A percentile compares a stretch with the other conserved stretches of the same genome.
Evolutionary conservation across 225 moss, liverwort and hornwort species (phyloP).

Genomic region (Pseudoscleropodium purum): DNA sequence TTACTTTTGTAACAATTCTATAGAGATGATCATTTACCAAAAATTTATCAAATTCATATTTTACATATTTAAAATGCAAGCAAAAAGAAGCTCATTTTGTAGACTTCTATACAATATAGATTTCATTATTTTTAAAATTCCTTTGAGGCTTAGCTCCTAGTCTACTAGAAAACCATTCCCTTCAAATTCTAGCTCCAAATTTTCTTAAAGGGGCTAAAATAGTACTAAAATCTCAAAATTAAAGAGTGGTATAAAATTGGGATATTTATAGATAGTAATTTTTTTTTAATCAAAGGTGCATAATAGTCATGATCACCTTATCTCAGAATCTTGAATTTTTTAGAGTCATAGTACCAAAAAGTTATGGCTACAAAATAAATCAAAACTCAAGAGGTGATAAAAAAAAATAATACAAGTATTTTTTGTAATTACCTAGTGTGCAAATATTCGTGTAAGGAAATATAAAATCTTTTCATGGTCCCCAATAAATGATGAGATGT

Average conservation of each 20-base stretch:
- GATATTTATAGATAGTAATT: neutral
- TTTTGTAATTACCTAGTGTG: neutral
- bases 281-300: neutral
- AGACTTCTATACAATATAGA: neutral
- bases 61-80: neutral
- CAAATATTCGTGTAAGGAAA: neutral
- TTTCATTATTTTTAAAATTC: neutral
- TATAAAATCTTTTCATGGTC: neutral
- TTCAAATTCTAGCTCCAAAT: neutral
- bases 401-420: neutral
- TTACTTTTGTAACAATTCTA: neutral
- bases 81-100: neutral
- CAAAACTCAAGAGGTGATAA: neutral
- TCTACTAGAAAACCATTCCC: too few species aligned
- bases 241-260: neutral
- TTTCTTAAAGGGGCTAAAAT: neutral
- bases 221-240: neutral
- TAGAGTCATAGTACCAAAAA: neutral
- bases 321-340: neutral
- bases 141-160: rapidly evolving
- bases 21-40: neutral
- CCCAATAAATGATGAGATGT: neutral
- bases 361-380: neutral
- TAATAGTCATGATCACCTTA: neutral
- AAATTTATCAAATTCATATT: neutral